phyloP scores from a whole-genome alignment of 164 flowering plant genomes.

The Malania oleifera region DNA sequence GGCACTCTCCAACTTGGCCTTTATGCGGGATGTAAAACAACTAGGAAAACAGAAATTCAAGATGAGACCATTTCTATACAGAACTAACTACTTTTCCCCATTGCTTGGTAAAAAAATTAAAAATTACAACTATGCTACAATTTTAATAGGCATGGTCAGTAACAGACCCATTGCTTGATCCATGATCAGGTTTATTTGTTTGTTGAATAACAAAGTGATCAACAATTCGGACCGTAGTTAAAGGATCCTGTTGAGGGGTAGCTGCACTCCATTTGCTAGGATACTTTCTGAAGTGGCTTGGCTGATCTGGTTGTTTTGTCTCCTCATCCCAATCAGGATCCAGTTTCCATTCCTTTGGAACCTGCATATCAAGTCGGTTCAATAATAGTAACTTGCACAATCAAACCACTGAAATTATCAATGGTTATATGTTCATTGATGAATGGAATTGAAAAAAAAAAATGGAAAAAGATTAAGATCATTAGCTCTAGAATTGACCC shows the following conservation, averaged over 20 bases:
- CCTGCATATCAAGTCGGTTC: conserved; percentile 37
- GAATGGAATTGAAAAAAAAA: no score
- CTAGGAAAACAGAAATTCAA: neutral
- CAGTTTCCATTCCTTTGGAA: conserved; percentile 96
- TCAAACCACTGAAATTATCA: no score
- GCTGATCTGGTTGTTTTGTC: conserved; percentile 41
- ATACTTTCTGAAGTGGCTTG: conserved; percentile 53
- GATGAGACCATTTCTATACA: neutral
- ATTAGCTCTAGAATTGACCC: no score
- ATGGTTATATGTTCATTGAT: no score
- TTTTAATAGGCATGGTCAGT: conserved; percentile 15
- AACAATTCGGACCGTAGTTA: conserved; percentile 67
- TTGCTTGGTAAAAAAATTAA: conserved; percentile 3
- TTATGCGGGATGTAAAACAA: no score
- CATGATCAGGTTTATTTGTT: conserved; percentile 20
- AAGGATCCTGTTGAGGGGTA: conserved; percentile 65
- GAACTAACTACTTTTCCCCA: neutral
- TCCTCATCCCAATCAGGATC: conserved; percentile 88
- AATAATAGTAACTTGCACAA: no score
- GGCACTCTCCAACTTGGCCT: no score
- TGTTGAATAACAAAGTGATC: conserved; percentile 73
- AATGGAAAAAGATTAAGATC: no score
- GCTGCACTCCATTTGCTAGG: conserved; percentile 96
- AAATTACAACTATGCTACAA: conserved; percentile 15
- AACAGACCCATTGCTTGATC: conserved; percentile 21